Evolutionary conservation across 108 stramenopile species (phyloP), one percentile per base, ranked within the genome.

Genomic region (Nitzschia sp.): DNA sequence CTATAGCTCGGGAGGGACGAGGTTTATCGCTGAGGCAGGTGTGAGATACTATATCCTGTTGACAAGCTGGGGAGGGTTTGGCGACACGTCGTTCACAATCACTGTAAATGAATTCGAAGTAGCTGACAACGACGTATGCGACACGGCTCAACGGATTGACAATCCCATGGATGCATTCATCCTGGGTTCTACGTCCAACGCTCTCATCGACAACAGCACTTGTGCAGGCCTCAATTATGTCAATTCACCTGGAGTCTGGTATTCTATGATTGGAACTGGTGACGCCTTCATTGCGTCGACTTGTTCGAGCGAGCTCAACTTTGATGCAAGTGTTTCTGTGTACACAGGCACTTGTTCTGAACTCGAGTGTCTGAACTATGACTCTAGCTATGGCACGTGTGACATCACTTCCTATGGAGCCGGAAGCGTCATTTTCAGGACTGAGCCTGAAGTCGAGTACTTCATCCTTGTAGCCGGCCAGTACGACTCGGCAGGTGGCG

Each of bases 181-280:
- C 9, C 4, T 21, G 3, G 56, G 56, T 29, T 21, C 56, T 2
- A 57, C 56, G 3, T 15, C 56, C 28, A 32, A 32, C 29, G 56
- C 56, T 30, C 56, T 57, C 29, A 5, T 18, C 8, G 56, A 57
- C 8, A 13, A 30, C 3, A 2, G 5, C 30, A 30, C 29, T 29
- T 57, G 56, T 57, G n/a, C n/a, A n/a, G 56, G 21, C 5, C 5
- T 28, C 26, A 6, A 24, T 6, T 42, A 42, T 13, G 24, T 5
- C 5, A 11, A 57, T 57, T 55, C 66, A 1, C 57, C 56, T 11
- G 73, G 73, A 21, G 29, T 59, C 8, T 74, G 73, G 73, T 74
- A 56, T 34, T 28, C 46, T 6, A 46, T 67, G n/a, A 34, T 28
- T 28, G 73, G 73, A 49, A 74, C 65, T 31, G 73, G 73, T 30